Conservation (phyloP, 2,329 filamentous ascomycete species). For the Fusarium pininemorale region DNA sequence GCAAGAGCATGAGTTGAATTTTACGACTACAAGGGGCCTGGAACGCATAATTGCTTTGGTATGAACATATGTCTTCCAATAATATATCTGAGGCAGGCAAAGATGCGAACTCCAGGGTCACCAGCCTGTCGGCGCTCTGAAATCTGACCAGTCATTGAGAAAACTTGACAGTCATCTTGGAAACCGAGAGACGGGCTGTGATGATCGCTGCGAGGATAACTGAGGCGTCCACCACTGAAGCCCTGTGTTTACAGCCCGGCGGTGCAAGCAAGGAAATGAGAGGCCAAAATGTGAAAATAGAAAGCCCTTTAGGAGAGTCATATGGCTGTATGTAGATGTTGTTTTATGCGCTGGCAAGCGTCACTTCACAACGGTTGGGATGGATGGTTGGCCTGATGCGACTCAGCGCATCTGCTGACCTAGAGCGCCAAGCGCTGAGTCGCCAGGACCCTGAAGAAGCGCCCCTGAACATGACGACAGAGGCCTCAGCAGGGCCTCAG, state of each 20-base stretch:
- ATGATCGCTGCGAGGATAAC: constrained; percentile 20
- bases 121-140: constrained; percentile 4
- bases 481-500: constrained; percentile 31
- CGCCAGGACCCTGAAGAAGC: constrained; percentile 33
- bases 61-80: background rate
- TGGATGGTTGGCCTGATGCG: constrained; percentile 25
- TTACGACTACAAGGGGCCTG: background rate
- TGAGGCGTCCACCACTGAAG: background rate
- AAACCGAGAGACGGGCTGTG: constrained; percentile 29
- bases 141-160: constrained; percentile 36
- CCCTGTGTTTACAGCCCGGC: constrained; percentile 1
- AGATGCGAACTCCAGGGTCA: constrained; percentile 19
- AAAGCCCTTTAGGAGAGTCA: constrained; percentile 28
- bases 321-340: constrained; percentile 34
- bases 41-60: background rate
- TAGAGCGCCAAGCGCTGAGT: constrained; percentile 34
- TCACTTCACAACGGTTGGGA: constrained; percentile 16
- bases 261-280: constrained; percentile 28
- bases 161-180: constrained; percentile 25
- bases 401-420: constrained; percentile 38
- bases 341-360: constrained; percentile 43
- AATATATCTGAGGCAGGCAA: constrained; percentile 6
- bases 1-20: background rate
- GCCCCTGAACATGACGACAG: constrained; percentile 38
- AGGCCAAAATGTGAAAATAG: constrained; percentile 27